Percentiles rank a stretch among this genome's conserved stretches.
These are phyloP conservation scores for Trichoderma cornu-damae DNA, from an alignment of 2,329 filamentous ascomycete genomes.

Conservation along the genomic window DNA sequence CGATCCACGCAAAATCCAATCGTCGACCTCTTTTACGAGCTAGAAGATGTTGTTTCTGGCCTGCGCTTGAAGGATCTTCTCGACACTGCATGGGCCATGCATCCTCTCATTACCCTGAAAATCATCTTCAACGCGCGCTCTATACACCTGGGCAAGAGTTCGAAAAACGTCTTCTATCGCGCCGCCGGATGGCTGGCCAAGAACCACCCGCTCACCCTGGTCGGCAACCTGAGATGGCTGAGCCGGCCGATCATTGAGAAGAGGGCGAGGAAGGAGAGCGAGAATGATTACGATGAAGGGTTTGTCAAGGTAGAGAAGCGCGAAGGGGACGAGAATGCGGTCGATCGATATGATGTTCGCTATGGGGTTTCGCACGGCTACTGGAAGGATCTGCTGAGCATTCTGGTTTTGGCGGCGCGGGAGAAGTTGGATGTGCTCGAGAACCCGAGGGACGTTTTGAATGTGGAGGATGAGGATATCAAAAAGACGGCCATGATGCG, in stretches of 20 bases:
- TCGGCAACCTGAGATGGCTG: slow-evolving; percentile 51
- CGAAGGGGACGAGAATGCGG: slow-evolving; percentile 35
- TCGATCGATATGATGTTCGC: slow-evolving; percentile 37
- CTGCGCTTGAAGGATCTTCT: slow-evolving; percentile 39
- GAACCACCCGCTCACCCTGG: slow-evolving; percentile 50
- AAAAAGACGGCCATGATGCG: neutral
- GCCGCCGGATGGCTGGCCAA: slow-evolving; percentile 52
- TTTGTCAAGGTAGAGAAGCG: slow-evolving; percentile 31
- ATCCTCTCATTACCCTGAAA: slow-evolving; percentile 48
- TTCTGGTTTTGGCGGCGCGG: slow-evolving; percentile 49
- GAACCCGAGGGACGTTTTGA: slow-evolving; percentile 39
- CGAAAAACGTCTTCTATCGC: slow-evolving; percentile 44
- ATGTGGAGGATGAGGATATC: slow-evolving; percentile 31
- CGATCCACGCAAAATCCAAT: slow-evolving; percentile 42
- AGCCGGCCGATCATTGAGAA: slow-evolving; percentile 52
- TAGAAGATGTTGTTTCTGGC: slow-evolving; percentile 39
- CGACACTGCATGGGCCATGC: slow-evolving; percentile 44
- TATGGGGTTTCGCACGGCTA: slow-evolving; percentile 53
- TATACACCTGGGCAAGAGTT: slow-evolving; percentile 56
- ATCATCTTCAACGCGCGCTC: slow-evolving; percentile 57
- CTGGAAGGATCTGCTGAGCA: slow-evolving; percentile 58
- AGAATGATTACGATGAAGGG: slow-evolving; percentile 26
- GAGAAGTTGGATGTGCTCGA: slow-evolving; percentile 40
- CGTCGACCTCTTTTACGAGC: slow-evolving; percentile 51
- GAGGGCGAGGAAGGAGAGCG: slow-evolving; percentile 39